A percentile compares a stretch with the other conserved stretches of the same genome.
Conservation (phyloP, 2,329 filamentous ascomycete genomes). For the Verticillium longisporum region DNA sequence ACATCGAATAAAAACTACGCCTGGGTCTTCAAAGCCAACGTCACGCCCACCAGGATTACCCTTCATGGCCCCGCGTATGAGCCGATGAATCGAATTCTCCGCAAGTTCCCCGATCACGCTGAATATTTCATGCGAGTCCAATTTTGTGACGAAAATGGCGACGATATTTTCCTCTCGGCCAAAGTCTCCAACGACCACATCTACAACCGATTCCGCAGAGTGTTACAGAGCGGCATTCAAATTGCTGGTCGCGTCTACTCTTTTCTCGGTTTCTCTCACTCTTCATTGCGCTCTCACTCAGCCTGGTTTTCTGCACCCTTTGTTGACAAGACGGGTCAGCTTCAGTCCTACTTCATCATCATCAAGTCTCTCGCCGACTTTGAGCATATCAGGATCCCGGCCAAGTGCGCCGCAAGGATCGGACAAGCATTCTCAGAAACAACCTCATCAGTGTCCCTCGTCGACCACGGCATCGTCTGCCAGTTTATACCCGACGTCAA, state of each 20-base stretch:
- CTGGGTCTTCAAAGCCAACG: slow-evolving; percentile 45
- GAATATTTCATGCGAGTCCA: slow-evolving; percentile 64
- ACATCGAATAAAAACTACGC: slow-evolving; percentile 21
- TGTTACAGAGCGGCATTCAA: slow-evolving; percentile 52
- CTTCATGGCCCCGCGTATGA: slow-evolving; percentile 59
- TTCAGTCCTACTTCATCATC: slow-evolving; percentile 33
- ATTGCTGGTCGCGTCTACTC: slow-evolving; percentile 57
- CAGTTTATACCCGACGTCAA: slow-evolving; percentile 43
- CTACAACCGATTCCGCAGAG: slow-evolving; percentile 50
- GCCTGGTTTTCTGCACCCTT: slow-evolving; percentile 57
- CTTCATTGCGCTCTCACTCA: slow-evolving; percentile 64
- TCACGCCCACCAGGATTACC: slow-evolving; percentile 53
- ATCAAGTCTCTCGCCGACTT: slow-evolving; percentile 46
- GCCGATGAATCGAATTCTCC: slow-evolving; percentile 62
- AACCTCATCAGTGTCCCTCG: slow-evolving; percentile 50
- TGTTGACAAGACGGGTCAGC: slow-evolving; percentile 19
- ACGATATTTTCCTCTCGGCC: slow-evolving; percentile 52
- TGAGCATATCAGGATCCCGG: slow-evolving; percentile 40
- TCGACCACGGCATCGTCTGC: slow-evolving; percentile 25
- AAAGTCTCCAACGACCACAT: slow-evolving; percentile 39
- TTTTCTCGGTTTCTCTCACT: slow-evolving; percentile 76
- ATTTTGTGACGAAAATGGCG: slow-evolving; percentile 68
- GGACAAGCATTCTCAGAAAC: slow-evolving; percentile 72
- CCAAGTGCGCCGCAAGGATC: slow-evolving; percentile 52
- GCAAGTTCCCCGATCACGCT: slow-evolving; percentile 52